Base-by-base conservation (phyloP, 495 filamentous ascomycete genomes). In the Oidiodendron maius region DNA sequence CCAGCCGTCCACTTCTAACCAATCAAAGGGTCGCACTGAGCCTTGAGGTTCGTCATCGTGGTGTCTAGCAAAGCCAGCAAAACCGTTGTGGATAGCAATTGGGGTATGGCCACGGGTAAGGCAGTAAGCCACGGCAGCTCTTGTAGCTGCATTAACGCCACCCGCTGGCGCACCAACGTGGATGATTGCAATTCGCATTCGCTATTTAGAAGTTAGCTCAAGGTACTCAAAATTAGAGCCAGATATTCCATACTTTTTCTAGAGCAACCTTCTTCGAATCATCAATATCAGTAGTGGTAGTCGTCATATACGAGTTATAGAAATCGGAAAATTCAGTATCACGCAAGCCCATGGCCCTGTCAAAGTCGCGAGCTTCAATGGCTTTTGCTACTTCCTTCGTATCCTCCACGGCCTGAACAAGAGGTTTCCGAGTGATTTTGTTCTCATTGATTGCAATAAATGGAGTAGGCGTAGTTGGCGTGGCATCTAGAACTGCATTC, bases 111-210 rank as follows among this genome's bases (percentile, higher is more conserved):
- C 94, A 47, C 91, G 83, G n/a, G 86, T 84, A 25, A 94, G 66
- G 62, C 91, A 97, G 71, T 96, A 99, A n/a, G 89, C 87, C 10
- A 96, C 90, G 10, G 88, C 93, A 15, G 89, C 93, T 44, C 94
- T 83, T 15, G 95, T 95, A 17, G 94, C 91, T 36, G 91, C 89
- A 67, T 99, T 99, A 83, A 99, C 96, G 62, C 94, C 94, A 59
- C 93, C 94, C n/a, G 94, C 94, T 4, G 94, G 94, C 22, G 94
- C 94, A 55, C 94, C 94, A 48, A 98, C 89, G 59, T 99, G 95
- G 61, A 99, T 85, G 53, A 97, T 91, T 5, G 85, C 93, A 57
- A 99, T 88, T 30, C 80, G 82, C 89, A 96, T 90, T 57, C 82
- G 82, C 87, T 94, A 45, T 9, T 15, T 8, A 12, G 55, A 15